Evolutionary conservation across 768 basidiomycete species (phyloP).

Genomic region (Trametes villosa): DNA sequence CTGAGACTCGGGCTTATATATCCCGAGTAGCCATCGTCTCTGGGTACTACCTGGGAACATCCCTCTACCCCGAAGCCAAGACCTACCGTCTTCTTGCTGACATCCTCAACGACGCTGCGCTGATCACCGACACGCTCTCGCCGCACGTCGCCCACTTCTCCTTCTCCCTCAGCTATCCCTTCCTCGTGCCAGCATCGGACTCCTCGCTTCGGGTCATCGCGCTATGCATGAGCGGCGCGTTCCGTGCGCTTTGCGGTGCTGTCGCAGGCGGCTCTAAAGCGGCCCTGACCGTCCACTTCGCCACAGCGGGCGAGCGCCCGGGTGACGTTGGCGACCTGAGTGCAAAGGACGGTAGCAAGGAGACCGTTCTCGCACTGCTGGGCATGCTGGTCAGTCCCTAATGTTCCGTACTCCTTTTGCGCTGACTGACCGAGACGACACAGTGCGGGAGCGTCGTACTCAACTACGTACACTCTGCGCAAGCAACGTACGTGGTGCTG

Average conservation of each 20-base stretch:
- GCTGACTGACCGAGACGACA: background rate
- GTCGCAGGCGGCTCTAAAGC: constrained; percentile 73
- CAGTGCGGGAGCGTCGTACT: constrained; percentile 67
- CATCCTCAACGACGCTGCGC: constrained; percentile 63
- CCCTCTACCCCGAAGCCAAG: constrained; percentile 71
- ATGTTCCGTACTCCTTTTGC: background rate
- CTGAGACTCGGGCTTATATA: too few species aligned
- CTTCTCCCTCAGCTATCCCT: constrained; percentile 39
- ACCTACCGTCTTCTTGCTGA: constrained; percentile 70
- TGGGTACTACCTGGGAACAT: constrained; percentile 65
- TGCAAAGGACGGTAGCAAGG: constrained; percentile 74
- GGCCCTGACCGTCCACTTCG: constrained; percentile 69
- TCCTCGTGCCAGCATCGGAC: constrained; percentile 31
- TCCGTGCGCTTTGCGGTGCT: constrained; percentile 64
- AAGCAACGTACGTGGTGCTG: constrained; percentile 54
- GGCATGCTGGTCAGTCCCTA: constrained; percentile 60
- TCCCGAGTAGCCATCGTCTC: constrained; percentile 57
- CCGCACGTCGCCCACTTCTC: constrained; percentile 50
- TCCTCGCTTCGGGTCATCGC: constrained; percentile 49
- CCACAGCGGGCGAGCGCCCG: constrained; percentile 50
- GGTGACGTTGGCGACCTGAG: constrained; percentile 75
- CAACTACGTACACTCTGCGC: constrained; percentile 52
- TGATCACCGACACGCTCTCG: constrained; percentile 62
- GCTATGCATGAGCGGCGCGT: constrained; percentile 61
- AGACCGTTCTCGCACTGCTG: constrained; percentile 67